Percentiles rank a stretch among this genome's conserved stretches.
Evolutionary conservation across 768 basidiomycete species (phyloP).

Genomic region (Leucocoprinus leucothites): DNA sequence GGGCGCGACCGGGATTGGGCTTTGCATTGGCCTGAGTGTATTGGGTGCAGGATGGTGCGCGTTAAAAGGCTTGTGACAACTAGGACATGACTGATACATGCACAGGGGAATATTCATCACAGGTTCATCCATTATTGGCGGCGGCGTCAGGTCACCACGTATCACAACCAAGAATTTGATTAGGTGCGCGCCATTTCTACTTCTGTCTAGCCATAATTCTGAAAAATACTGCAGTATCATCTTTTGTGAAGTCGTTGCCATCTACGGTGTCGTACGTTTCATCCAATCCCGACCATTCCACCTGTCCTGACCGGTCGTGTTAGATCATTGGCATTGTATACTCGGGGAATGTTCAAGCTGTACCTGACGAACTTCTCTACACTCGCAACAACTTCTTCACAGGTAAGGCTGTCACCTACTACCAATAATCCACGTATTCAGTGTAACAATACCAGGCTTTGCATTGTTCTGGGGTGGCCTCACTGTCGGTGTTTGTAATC

Average conservation of each 20-base stretch:
- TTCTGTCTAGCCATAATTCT: background rate
- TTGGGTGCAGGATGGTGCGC: conserved; percentile 93
- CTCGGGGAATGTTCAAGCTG: conserved; percentile 68
- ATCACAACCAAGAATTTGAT: conserved; percentile 98
- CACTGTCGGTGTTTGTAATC: conserved; percentile 91
- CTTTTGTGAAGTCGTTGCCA: conserved; percentile 99
- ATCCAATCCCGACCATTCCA: background rate
- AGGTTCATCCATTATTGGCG: conserved; percentile 94
- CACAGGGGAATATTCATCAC: conserved; percentile 96
- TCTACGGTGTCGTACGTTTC: conserved; percentile 85
- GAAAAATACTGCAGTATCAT: conserved; percentile 69
- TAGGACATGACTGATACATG: conserved; percentile 10
- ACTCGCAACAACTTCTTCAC: conserved; percentile 91
- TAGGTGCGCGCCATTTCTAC: conserved; percentile 50
- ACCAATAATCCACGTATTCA: background rate
- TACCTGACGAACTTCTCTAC: conserved; percentile 70
- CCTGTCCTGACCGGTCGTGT: conserved; percentile 2
- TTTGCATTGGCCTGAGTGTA: conserved; percentile 92
- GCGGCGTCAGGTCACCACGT: conserved; percentile 89
- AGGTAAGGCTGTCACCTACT: conserved; percentile 32
- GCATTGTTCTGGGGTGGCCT: conserved; percentile 97
- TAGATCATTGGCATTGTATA: conserved; percentile 97
- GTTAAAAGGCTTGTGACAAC: background rate
- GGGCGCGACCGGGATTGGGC: conserved; percentile 86
- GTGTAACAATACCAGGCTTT: conserved; percentile 50